phyloP scores from a whole-genome alignment of 208 protist genomes.

The Crithidia acanthocephali region DNA sequence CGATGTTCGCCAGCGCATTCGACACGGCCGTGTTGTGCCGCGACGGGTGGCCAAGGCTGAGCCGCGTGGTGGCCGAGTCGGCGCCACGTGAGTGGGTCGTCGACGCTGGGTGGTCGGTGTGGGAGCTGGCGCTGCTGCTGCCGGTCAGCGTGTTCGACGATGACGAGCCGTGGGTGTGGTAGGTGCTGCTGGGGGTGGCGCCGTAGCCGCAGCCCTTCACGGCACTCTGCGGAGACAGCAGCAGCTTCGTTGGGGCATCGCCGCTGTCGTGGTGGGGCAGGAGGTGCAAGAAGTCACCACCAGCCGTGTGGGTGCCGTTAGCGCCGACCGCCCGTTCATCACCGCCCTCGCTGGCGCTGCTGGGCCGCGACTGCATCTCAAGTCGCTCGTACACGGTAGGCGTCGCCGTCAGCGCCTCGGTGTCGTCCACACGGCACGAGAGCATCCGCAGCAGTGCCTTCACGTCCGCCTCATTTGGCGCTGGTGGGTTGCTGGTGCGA shows the following conservation, averaged over 20 bases:
- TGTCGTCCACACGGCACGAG: slow-evolving; percentile 8
- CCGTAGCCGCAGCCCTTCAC: slow-evolving; percentile 6
- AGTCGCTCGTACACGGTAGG: neutral
- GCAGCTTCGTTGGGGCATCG: neutral
- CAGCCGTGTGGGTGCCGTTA: neutral
- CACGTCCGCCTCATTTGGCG: slow-evolving; percentile 26
- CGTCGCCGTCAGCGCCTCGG: neutral
- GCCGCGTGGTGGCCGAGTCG: neutral
- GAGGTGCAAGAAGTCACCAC: slow-evolving; percentile 6
- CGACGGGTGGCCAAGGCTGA: neutral
- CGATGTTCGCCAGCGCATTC: slow-evolving; percentile 25
- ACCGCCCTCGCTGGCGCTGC: neutral
- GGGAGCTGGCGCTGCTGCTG: slow-evolving; percentile 18
- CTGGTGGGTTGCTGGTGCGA: slow-evolving; percentile 2
- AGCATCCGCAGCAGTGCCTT: slow-evolving; percentile 28
- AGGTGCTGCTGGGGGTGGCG: neutral
- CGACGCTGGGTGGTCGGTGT: slow-evolving; percentile 1
- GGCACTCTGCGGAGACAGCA: neutral
- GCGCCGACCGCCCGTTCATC: neutral
- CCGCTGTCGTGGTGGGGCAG: neutral
- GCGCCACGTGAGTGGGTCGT: neutral
- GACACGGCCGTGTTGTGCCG: slow-evolving; percentile 22
- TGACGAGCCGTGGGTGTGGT: neutral
- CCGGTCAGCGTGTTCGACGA: slow-evolving; percentile 22
- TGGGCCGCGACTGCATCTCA: neutral